Evolutionary conservation across 2,329 filamentous ascomycete species (phyloP), one percentile per base, ranked within the genome.

Genomic region (Fusarium mexicanum): DNA sequence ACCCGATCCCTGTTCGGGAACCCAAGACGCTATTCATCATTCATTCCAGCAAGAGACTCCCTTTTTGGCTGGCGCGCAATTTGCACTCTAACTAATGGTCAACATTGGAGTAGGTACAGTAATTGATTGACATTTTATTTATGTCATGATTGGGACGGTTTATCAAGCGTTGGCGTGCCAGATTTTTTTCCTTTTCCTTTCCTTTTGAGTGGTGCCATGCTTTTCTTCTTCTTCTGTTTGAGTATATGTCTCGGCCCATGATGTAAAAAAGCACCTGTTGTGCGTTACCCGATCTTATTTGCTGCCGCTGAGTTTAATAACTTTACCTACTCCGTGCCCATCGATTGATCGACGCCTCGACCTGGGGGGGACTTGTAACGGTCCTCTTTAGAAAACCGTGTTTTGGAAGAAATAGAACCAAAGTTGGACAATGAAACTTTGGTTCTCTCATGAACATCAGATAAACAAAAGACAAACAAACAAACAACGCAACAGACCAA

Each of bases 21-120:
- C 41, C 24, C 41, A 68, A 61, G 62, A 48, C 69, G 54, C 69
- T 61, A 65, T 38, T 44, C 40, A n/a, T 48, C 38, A 11, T 67
- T 41, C 72, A 74, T 74, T 74, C 72, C 72, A 74, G 70, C 13
- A 35, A 46, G 47, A 50, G 22, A 55, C 59, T 64, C 64, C 60
- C 60, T 68, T 61, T 69, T 59, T 35, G 59, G 71, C 29, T 68
- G 71, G 67, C 48, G 50, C 38, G 71, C 29, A 71, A 69, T 73
- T 54, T 64, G 59, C 50, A 64, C 67, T 64, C 44, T 67, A 54
- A 47, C 26, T 65, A 51, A 46, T 29, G 60, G 35, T 38, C 44
- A 62, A 54, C 38, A 69, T 69, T 41, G 26, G 38, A 62, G 33
- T 33, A 33, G 14, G 33, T 35, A 35, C 33, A 35, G 48, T 71